Conservation (phyloP, 495 filamentous ascomycete species). For the Aspergillus diversus region DNA sequence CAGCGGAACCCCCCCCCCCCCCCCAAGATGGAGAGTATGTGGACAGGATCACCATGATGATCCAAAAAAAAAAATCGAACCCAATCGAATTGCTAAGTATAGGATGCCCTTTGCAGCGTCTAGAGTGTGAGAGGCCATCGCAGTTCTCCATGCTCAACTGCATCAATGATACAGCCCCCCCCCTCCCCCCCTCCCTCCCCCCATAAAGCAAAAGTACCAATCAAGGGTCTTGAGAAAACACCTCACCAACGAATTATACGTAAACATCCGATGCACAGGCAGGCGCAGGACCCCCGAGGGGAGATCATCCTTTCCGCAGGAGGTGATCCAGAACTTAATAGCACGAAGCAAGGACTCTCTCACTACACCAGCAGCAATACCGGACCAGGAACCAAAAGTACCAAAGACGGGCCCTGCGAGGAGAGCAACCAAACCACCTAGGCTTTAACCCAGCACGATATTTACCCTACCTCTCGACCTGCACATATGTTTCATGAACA, state of each 20-base stretch:
- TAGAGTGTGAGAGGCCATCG: neutral
- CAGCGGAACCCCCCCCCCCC: conserved; percentile 6
- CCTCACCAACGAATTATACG: conserved; percentile 23
- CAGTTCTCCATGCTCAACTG: conserved; percentile 3
- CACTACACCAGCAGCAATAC: neutral
- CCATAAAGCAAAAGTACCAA: conserved; percentile 24
- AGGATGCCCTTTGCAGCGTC: conserved; percentile 1
- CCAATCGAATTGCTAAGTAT: conserved; percentile 10
- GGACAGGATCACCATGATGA: conserved; percentile 4
- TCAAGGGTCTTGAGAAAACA: conserved; percentile 7
- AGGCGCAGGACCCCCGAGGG: conserved; percentile 23
- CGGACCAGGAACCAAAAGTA: conserved; percentile 15
- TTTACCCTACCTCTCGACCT: neutral
- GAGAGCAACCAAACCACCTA: conserved; percentile 16
- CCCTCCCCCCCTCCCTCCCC: conserved; percentile 3
- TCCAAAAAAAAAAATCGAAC: conserved; percentile 5
- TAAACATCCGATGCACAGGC: conserved; percentile 30
- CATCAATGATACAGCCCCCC: conserved; percentile 10
- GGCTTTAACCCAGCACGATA: neutral
- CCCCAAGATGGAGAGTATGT: conserved; percentile 5
- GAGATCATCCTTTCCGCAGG: conserved; percentile 24
- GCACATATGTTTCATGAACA: neutral
- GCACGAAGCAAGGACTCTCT: conserved; percentile 46
- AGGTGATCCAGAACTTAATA: conserved; percentile 31
- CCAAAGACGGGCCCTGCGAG: conserved; percentile 34